Percentiles rank a stretch among this genome's conserved stretches.
phyloP scores from a whole-genome alignment of 2,329 filamentous ascomycete species.

The Xylaria sp. region DNA sequence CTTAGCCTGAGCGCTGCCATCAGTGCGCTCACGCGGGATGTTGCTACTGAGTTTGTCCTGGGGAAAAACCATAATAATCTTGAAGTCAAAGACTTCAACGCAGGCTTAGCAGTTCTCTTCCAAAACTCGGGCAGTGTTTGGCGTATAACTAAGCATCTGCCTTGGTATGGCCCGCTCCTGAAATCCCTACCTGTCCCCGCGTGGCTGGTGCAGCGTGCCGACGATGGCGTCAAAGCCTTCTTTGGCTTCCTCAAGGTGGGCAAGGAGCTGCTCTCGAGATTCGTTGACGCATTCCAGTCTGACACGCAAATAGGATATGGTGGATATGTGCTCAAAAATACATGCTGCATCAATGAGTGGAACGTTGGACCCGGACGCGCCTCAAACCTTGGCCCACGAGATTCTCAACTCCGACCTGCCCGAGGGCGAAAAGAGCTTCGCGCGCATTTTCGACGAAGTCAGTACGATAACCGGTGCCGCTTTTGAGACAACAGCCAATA shows the following conservation, averaged over 20 bases:
- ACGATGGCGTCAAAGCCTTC: constrained; percentile 23
- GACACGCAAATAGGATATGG: constrained; percentile 3
- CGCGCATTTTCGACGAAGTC: constrained; percentile 31
- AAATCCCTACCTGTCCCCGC: constrained; percentile 34
- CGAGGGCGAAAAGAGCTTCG: constrained; percentile 26
- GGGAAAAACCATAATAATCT: constrained; percentile 27
- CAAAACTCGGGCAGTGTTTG: constrained; percentile 32
- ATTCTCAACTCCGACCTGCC: constrained; percentile 37
- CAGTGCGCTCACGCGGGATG: constrained; percentile 19
- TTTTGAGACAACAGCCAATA: constrained; percentile 35
- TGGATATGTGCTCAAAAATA: neutral
- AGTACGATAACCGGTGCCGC: constrained; percentile 29
- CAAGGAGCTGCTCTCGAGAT: neutral
- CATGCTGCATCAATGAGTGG: neutral
- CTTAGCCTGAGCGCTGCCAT: constrained; percentile 3
- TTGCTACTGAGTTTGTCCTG: constrained; percentile 22
- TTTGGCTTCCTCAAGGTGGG: constrained; percentile 29
- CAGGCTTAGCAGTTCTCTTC: constrained; percentile 4
- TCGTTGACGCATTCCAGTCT: neutral
- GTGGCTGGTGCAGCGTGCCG: constrained; percentile 9
- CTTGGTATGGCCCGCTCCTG: constrained; percentile 35
- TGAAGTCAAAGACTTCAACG: constrained; percentile 37
- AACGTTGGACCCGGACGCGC: neutral
- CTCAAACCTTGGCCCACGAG: constrained; percentile 32
- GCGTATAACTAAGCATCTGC: constrained; percentile 43